Percentiles rank a stretch among this genome's conserved stretches.
Evolutionary conservation across 345 rosid species (phyloP).

Genomic region (Dipteronia sinensis): DNA sequence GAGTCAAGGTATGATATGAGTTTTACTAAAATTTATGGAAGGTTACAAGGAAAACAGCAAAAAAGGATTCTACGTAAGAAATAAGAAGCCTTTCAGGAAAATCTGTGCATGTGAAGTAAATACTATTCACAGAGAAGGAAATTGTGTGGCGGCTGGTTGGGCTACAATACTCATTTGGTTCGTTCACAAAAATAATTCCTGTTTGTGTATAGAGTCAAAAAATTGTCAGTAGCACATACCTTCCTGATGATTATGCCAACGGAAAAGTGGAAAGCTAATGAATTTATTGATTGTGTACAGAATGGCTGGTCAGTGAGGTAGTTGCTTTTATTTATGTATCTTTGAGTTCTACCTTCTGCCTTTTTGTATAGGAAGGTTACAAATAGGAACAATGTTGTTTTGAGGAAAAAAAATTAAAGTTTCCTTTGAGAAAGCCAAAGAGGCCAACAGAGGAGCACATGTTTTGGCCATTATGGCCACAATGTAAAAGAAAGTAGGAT

Average conservation of each 20-base stretch:
- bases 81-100: conserved; percentile 5
- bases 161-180: background rate
- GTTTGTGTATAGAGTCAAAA: background rate
- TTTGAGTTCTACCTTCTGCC: background rate
- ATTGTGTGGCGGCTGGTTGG: background rate
- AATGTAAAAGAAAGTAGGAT: background rate
- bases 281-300: background rate
- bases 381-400: background rate
- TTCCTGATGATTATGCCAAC: background rate
- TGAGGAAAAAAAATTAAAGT: background rate
- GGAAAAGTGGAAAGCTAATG: background rate
- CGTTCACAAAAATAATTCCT: background rate
- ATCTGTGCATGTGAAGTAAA: background rate
- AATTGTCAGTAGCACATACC: background rate
- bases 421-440: background rate
- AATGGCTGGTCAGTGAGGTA: background rate
- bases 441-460: background rate
- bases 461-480: background rate
- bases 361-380: background rate
- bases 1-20: background rate
- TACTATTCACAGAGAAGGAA: background rate
- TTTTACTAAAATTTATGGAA: background rate
- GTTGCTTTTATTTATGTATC: background rate
- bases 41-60: background rate
- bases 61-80: background rate